Base-by-base conservation (phyloP, 1,139 yeast genomes). In the Debaryomyces udenii region DNA sequence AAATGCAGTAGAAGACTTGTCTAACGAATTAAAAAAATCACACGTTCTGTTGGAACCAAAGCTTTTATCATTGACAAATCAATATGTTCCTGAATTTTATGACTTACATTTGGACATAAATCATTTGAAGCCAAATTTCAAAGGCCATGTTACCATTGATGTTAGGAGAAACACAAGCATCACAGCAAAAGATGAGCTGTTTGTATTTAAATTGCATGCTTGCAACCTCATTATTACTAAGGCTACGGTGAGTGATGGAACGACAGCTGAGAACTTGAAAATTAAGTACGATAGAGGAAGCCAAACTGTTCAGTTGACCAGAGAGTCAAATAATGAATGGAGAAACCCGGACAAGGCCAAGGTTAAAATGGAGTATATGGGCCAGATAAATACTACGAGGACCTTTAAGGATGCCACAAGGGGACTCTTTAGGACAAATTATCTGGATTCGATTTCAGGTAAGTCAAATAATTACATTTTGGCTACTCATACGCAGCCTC, bases 401-500 rank as follows among this genome's bases (percentile, higher is more conserved):
- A 80, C 86, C 0, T 79, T 64, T 52, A 62, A 67, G 33, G 88
- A 83, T 50, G 60, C 60, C 35, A 84, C 90, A 1, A 68, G 62
- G 37, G 93, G 93, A n/a, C 60, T 84, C 2, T 84, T 82, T 69
- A 81, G 80, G 51, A 81, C 88, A 1, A 81, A 81, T 52, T 81
- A 80, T 53, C 66, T 72, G 42, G 81, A 77, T 48, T 66, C 72
- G 4, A 58, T 66, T 15, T 63, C 75, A 2, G 81, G 82, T 9
- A 66, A 59, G 24, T 63, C 83, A 1, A 57, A 64, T 43, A 75
- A 78, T 45, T 72, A 64, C 43, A 62, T 84, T 11, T 56, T 84
- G 31, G 81, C 89, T 0, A 83, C 93, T 1, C 91, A 86, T 53
- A 73, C 80, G 31, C 91, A 84, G 56, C 90, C 93, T 0, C 70